These are phyloP conservation scores for Eucalyptus tenuipes DNA, from an alignment of 345 rosid species.

Conservation along the genomic window DNA sequence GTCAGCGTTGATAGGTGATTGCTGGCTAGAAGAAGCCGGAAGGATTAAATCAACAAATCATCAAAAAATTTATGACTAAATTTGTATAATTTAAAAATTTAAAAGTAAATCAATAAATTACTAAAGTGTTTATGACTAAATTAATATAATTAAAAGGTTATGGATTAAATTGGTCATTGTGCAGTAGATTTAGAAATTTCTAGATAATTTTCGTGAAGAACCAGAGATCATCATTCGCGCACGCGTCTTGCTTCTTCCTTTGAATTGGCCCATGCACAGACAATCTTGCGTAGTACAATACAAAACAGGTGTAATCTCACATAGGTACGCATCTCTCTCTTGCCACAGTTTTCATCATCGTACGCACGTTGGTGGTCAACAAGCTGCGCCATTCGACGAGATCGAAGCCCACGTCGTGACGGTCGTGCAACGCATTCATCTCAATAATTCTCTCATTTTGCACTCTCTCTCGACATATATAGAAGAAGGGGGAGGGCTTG, in stretches of 20 bases:
- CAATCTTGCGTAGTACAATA: background rate
- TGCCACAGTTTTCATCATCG: background rate
- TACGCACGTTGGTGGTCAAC: background rate
- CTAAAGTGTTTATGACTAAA: rapidly evolving
- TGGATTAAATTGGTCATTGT: rapidly evolving
- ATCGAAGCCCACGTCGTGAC: background rate
- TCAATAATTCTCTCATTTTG: background rate
- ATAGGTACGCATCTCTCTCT: background rate
- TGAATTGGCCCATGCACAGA: background rate
- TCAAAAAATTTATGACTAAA: too few species aligned
- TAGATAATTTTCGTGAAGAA: rapidly evolving
- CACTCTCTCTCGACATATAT: background rate
- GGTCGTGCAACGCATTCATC: background rate
- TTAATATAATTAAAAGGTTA: too few species aligned
- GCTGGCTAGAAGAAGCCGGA: rapidly evolving
- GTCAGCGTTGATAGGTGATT: too few species aligned
- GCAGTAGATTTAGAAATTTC: too few species aligned
- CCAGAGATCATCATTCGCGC: background rate
- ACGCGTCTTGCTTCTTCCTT: background rate
- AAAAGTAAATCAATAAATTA: too few species aligned
- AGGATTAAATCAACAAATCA: too few species aligned
- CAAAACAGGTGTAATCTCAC: background rate
- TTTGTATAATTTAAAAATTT: too few species aligned
- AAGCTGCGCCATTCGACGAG: background rate
- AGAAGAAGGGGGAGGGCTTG: background rate